phyloP scores from a whole-genome alignment of 208 protist genomes.

The Wallacemonas sp. region DNA sequence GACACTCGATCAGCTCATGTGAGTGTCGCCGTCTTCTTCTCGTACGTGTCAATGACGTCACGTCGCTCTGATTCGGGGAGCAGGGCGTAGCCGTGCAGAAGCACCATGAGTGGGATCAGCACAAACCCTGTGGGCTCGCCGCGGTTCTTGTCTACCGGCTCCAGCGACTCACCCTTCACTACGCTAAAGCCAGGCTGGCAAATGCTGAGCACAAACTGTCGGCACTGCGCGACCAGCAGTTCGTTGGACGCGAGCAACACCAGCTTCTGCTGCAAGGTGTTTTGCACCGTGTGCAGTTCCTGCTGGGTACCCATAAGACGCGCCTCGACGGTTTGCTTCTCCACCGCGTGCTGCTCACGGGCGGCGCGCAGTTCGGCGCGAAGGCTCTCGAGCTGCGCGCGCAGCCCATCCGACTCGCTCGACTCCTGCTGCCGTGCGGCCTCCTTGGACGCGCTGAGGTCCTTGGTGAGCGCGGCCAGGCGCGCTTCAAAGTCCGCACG shows the following conservation, averaged over 20 bases:
- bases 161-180: constrained; percentile 73
- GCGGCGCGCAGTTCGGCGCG: constrained; percentile 19
- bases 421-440: constrained; percentile 6
- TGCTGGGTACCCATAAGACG: constrained; percentile 15
- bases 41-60: constrained; percentile 71
- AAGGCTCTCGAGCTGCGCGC: constrained; percentile 26
- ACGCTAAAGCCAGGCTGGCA: constrained; percentile 85
- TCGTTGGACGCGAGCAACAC: constrained; percentile 31
- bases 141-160: constrained; percentile 73
- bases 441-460: constrained; percentile 2
- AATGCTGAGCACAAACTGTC: constrained; percentile 72
- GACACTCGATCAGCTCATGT: neutral
- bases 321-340: constrained; percentile 26
- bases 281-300: constrained; percentile 23
- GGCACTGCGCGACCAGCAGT: constrained; percentile 67
- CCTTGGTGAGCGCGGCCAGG: neutral
- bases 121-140: constrained; percentile 81
- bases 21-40: constrained; percentile 28
- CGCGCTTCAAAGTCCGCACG: neutral
- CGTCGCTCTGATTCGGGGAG: constrained; percentile 62
- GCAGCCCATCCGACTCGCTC: constrained; percentile 6
- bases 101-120: constrained; percentile 66
- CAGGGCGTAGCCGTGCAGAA: constrained; percentile 84
- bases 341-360: constrained; percentile 36
- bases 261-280: constrained; percentile 22